Conservation (phyloP, 2,329 filamentous ascomycete genomes). For the Pseudopyricularia cyperi region DNA sequence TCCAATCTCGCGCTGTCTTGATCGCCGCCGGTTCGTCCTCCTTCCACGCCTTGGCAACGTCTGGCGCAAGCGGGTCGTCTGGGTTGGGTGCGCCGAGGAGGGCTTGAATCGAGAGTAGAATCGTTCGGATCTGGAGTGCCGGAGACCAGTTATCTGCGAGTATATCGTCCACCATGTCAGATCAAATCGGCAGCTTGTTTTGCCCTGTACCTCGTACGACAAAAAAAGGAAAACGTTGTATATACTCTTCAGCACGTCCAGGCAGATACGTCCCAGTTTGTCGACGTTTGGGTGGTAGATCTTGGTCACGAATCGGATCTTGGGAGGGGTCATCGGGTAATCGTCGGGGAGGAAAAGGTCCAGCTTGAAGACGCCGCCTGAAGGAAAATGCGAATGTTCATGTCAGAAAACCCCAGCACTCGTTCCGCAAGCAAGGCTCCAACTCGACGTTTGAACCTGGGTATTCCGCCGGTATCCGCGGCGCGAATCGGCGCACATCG, state of each 20-base stretch:
- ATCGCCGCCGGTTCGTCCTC: conserved; percentile 90
- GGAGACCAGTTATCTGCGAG: conserved; percentile 90
- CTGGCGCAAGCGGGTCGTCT: conserved; percentile 94
- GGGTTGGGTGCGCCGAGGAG: conserved; percentile 93
- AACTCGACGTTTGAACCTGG: no score
- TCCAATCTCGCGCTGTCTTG: conserved; percentile 86
- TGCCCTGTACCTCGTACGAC: neutral
- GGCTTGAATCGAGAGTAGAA: conserved; percentile 96
- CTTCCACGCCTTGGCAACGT: conserved; percentile 97
- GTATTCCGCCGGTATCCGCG: neutral
- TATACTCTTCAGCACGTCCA: conserved; percentile 93
- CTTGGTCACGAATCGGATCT: conserved; percentile 96
- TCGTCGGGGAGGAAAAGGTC: conserved; percentile 97
- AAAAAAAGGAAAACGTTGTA: no score
- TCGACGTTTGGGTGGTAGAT: conserved; percentile 99
- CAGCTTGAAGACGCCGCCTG: conserved; percentile 80
- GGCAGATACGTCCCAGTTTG: conserved; percentile 89
- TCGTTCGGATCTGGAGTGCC: conserved; percentile 92
- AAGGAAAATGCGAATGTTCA: neutral
- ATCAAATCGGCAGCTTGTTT: neutral
- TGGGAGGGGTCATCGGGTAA: conserved; percentile 97
- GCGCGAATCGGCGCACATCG: no score
- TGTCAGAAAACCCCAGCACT: neutral
- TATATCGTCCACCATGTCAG: neutral
- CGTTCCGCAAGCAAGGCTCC: neutral